phyloP scores from a whole-genome alignment of 2,329 filamentous ascomycete species.

The Tolypocladium album region DNA sequence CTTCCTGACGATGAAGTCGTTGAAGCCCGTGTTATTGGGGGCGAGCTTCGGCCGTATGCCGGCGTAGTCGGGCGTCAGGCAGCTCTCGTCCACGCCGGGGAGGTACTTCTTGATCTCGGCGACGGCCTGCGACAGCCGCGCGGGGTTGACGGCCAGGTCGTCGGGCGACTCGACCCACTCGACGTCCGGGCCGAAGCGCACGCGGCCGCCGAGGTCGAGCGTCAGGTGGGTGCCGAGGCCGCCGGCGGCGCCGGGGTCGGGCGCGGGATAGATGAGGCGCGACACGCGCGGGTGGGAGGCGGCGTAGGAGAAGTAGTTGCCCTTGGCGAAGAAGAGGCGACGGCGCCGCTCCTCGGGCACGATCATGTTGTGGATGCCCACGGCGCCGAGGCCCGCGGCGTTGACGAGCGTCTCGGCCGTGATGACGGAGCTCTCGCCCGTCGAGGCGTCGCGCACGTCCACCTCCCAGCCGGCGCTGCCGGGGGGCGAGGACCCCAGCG shows the following conservation, averaged over 20 bases:
- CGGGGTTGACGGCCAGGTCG: constrained; percentile 58
- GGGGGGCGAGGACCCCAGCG: constrained; percentile 25
- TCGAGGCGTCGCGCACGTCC: constrained; percentile 33
- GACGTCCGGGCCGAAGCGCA: constrained; percentile 90
- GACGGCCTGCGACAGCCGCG: constrained; percentile 55
- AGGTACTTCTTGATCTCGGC: constrained; percentile 70
- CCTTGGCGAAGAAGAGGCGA: constrained; percentile 76
- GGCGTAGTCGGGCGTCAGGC: constrained; percentile 73
- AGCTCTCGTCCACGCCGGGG: constrained; percentile 55
- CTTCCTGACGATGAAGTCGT: constrained; percentile 71
- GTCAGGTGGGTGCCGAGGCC: constrained; percentile 91
- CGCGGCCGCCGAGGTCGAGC: constrained; percentile 70
- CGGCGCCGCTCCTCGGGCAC: constrained; percentile 45
- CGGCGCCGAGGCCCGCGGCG: constrained; percentile 71
- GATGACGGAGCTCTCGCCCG: constrained; percentile 44
- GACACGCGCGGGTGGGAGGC: constrained; percentile 50
- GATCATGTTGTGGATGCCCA: constrained; percentile 72
- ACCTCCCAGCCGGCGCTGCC: constrained; percentile 62
- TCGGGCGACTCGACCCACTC: constrained; percentile 73
- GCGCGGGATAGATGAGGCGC: constrained; percentile 80
- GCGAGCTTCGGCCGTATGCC: constrained; percentile 83
- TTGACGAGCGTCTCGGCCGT: constrained; percentile 74
- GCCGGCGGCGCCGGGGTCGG: constrained; percentile 65
- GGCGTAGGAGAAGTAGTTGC: constrained; percentile 84
- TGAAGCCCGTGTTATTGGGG: constrained; percentile 53